Evolutionary conservation across 202 grass and related monocot genomes (phyloP), one percentile per base, ranked within the genome.

Genomic region (Zoysia matrella): DNA sequence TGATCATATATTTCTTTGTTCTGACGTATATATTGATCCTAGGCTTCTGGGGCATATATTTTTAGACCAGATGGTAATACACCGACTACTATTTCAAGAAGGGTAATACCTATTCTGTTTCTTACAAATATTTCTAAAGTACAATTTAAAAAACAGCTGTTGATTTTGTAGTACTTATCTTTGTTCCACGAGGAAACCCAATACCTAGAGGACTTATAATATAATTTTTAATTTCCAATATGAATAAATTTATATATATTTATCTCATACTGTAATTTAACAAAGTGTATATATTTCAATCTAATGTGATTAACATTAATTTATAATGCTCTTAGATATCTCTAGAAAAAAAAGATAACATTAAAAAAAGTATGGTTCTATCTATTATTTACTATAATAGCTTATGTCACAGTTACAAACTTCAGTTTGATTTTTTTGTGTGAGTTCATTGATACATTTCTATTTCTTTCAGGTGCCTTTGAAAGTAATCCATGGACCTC

Each of bases 11-110:
- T 47, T 75, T 80, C 39, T 72, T 47, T 60, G 2, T 86, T 68
- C 7, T 14, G 40, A 60, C 77, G 15, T 78, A 13, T 77, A 77
- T 78, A 58, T 69, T 50, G 47, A 79, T 67, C 61, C 2, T 81
- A 97, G 94, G 88, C 94, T 80, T 97, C 94, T 56, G 94, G 94
- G 85, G 92, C 92, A 9, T 97, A 97, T 82, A 92, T 97, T 79
- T 97, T 97, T 87, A 79, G 92, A 68, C 92, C 94, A 58, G 82
- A 97, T 94, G 92, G 90, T 52, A 42, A 79, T 84, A 83, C 71
- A 54, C 89, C 94, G 2, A 89, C 76, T 75, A 52, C 47, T 65
- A 63, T 89, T 83, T 92, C 94, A 83, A 86, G 69, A 87, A 67
- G 3, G 88, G 94, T 97, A 94, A 76, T 88, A 50, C 50, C 39